Base-by-base conservation (phyloP, 1,284 basidiomycete species). In the Trametes versicolor region DNA sequence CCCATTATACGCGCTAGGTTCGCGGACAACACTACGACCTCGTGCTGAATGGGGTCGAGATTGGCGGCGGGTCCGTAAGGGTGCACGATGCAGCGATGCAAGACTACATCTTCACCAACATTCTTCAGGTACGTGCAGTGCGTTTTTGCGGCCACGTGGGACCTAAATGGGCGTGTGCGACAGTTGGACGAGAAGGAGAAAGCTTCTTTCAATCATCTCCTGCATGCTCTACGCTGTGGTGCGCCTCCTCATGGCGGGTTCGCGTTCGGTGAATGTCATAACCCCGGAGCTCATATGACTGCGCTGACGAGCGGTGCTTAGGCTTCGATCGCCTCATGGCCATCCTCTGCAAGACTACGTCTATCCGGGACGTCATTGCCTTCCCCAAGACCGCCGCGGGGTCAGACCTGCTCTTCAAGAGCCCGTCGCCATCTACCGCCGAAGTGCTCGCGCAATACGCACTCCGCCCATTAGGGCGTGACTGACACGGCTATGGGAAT, bases 161-260 rank as follows among this genome's bases (percentile, higher is more conserved):
- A n/a, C n/a, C n/a, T n/a, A n/a, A n/a, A n/a, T n/a, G n/a, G n/a
- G n/a, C n/a, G n/a, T n/a, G n/a, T n/a, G n/a, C n/a, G n/a, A 7
- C 73, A 97, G 94, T 82, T 98, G 60, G 84, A 83, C 63, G 85
- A 89, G 52, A 74, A 83, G 52, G 96, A 98, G 78, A 86, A 86
- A 64, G 79, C 82, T 4, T 87, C 94, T 1, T 99, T 99, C 78
- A 80, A 83, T 49, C 96, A 97, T 73, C 85, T 99, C 7, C 79
- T 98, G 34, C 88, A 94, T 71, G 97, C 96, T 4, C 83, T 99
- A 58, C 83, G 84, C 71, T 94, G 88, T 76, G 96, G 96, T 63
- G 96, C 97, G 8, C 97, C 96, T 13, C 96, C 96, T 66, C 96
- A 99, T 79, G 96, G 93, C n/a, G 96, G 96, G 48, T 93, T 98